Conservation (phyloP, 2,329 filamentous ascomycete genomes). For the Aspergillus phoenicis region DNA sequence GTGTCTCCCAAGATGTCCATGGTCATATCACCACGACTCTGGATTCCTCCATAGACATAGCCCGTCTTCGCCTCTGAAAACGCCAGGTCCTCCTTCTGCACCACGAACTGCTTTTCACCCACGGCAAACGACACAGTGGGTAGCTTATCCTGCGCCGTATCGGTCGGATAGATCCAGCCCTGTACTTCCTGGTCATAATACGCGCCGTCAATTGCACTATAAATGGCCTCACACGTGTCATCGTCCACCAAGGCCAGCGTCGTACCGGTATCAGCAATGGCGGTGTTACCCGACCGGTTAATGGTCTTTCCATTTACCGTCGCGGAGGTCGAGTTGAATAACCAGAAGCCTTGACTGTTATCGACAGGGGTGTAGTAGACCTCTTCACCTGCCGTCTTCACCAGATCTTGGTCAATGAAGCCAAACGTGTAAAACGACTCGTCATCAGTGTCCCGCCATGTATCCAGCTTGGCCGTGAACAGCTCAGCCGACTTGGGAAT, state of each 20-base stretch:
- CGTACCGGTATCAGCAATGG: slow-evolving; percentile 73
- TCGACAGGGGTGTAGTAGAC: slow-evolving; percentile 65
- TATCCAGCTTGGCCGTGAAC: slow-evolving; percentile 67
- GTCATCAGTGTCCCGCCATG: slow-evolving; percentile 55
- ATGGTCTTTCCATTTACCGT: slow-evolving; percentile 61
- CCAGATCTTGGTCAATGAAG: slow-evolving; percentile 66
- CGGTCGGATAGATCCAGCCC: slow-evolving; percentile 65
- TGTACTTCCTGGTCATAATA: slow-evolving; percentile 59
- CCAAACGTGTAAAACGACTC: slow-evolving; percentile 73
- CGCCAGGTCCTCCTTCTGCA: slow-evolving; percentile 65
- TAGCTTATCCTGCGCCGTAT: slow-evolving; percentile 54
- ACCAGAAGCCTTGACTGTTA: slow-evolving; percentile 69
- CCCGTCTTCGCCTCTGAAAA: slow-evolving; percentile 60
- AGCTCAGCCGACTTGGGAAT: slow-evolving; percentile 58
- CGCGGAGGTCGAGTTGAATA: slow-evolving; percentile 60
- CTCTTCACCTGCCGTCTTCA: slow-evolving; percentile 56
- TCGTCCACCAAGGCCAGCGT: slow-evolving; percentile 69
- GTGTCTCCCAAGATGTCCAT: slow-evolving; percentile 68
- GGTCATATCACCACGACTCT: slow-evolving; percentile 60
- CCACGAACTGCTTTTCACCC: slow-evolving; percentile 60
- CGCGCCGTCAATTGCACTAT: slow-evolving; percentile 64
- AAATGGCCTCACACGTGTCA: slow-evolving; percentile 62
- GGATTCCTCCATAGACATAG: slow-evolving; percentile 66
- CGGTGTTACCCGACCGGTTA: slow-evolving; percentile 58
- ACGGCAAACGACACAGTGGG: slow-evolving; percentile 66